These are phyloP conservation scores for Cercospora beticola DNA, from an alignment of 2,329 filamentous ascomycete genomes.

Conservation along the genomic window DNA sequence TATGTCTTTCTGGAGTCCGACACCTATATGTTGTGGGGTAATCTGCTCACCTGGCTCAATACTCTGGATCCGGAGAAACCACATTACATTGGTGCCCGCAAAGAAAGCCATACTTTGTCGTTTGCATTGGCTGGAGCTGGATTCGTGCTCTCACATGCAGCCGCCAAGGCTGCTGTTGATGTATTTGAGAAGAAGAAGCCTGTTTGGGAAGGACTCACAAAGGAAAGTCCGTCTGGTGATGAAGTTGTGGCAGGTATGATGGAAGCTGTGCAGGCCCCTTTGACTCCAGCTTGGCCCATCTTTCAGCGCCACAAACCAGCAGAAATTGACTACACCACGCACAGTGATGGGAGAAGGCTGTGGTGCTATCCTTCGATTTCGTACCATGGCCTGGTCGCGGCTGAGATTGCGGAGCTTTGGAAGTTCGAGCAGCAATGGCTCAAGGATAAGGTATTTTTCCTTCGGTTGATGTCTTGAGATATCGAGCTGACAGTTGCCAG, in stretches of 20 bases:
- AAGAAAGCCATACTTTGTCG: constrained; percentile 42
- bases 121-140: constrained; percentile 45
- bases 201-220: constrained; percentile 26
- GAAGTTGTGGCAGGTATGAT: constrained; percentile 30
- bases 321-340: constrained; percentile 42
- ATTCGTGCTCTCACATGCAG: constrained; percentile 45
- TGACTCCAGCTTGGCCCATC: constrained; percentile 30
- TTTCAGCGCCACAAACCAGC: constrained; percentile 38
- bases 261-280: constrained; percentile 20
- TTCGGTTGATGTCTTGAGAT: too few species aligned
- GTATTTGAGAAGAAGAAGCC: constrained; percentile 45
- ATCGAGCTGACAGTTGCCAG: neutral
- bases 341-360: constrained; percentile 17
- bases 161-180: constrained; percentile 34
- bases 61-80: constrained; percentile 45
- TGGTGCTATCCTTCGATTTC: constrained; percentile 35
- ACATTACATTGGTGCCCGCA: constrained; percentile 53
- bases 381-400: constrained; percentile 30
- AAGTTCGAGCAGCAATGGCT: constrained; percentile 34
- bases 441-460: constrained; percentile 17
- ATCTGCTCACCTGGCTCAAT: constrained; percentile 47
- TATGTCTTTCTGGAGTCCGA: constrained; percentile 56
- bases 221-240: constrained; percentile 30
- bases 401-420: constrained; percentile 29
- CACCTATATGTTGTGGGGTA: constrained; percentile 47